Evolutionary conservation across 108 stramenopile species (phyloP).

Genomic region (Nannochloropsis salina): DNA sequence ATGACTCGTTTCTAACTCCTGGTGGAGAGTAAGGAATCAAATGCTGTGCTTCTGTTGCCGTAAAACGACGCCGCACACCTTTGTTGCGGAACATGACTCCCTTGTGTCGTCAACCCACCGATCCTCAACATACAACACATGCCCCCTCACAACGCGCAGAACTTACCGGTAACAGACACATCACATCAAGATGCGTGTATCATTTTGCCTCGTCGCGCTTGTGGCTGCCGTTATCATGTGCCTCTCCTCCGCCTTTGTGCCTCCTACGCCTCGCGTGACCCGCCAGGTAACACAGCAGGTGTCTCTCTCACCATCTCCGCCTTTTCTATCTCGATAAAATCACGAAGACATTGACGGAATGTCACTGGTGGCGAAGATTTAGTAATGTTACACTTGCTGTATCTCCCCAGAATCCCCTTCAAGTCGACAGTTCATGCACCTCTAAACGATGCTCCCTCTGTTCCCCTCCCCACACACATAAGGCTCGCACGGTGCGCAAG

Average conservation of each 20-base stretch:
- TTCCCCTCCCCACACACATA: not conserved
- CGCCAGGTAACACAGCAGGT: not conserved
- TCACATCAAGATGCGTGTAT: not conserved
- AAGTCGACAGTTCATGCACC: too few species aligned
- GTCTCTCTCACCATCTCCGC: too few species aligned
- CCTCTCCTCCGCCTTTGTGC: not conserved
- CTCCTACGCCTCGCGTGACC: conserved; percentile 1
- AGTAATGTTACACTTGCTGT: too few species aligned
- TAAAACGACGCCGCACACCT: not conserved
- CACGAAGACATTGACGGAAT: too few species aligned
- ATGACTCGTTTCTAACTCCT: not conserved
- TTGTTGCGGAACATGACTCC: not conserved
- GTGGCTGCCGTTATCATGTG: not conserved
- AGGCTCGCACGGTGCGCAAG: not conserved
- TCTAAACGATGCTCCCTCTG: not conserved
- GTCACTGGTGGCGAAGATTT: too few species aligned
- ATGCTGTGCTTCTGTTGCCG: not conserved
- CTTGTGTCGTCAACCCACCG: not conserved
- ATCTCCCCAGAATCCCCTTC: too few species aligned
- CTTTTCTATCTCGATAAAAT: too few species aligned
- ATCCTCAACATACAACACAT: not conserved
- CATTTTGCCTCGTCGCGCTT: not conserved
- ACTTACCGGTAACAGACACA: not conserved
- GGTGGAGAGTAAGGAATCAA: too few species aligned
- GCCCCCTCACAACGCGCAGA: not conserved